Conservation (phyloP, 768 basidiomycete species). For the Mycena galopus region DNA sequence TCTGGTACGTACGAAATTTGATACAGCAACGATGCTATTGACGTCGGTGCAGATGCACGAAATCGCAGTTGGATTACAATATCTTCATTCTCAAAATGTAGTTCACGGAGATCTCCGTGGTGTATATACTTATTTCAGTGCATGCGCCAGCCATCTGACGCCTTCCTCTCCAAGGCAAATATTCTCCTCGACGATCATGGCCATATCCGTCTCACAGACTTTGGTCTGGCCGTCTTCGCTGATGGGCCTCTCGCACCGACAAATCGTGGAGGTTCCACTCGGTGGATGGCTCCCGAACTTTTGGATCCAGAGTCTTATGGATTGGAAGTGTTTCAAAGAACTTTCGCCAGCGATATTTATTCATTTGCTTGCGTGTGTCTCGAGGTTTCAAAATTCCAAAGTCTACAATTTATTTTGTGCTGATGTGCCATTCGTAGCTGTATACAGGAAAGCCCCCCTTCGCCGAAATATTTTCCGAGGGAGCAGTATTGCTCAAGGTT, state of each 20-base stretch:
- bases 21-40: background rate
- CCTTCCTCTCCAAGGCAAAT: conserved; percentile 29
- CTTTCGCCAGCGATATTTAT: conserved; percentile 31
- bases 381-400: conserved; percentile 18
- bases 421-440: conserved; percentile 9
- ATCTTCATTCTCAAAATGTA: too few species aligned
- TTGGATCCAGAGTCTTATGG: conserved; percentile 31
- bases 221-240: conserved; percentile 32
- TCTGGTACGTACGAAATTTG: conserved; percentile 1
- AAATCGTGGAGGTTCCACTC: conserved; percentile 28
- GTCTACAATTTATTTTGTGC: background rate
- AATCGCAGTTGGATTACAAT: conserved; percentile 46
- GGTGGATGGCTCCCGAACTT: too few species aligned
- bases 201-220: conserved; percentile 36
- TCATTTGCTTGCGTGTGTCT: conserved; percentile 34
- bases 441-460: conserved; percentile 26
- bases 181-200: conserved; percentile 34
- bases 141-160: background rate
- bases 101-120: conserved; percentile 44
- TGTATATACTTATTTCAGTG: conserved; percentile 17
- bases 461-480: conserved; percentile 4
- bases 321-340: conserved; percentile 13
- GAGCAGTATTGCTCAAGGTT: conserved; percentile 9
- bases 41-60: conserved; percentile 46
- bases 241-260: conserved; percentile 24